A percentile compares a stretch with the other conserved stretches of the same genome.
Evolutionary conservation across 1,139 yeast genomes (phyloP).

Genomic region (Nakaseomyces kungkrabaensis): DNA sequence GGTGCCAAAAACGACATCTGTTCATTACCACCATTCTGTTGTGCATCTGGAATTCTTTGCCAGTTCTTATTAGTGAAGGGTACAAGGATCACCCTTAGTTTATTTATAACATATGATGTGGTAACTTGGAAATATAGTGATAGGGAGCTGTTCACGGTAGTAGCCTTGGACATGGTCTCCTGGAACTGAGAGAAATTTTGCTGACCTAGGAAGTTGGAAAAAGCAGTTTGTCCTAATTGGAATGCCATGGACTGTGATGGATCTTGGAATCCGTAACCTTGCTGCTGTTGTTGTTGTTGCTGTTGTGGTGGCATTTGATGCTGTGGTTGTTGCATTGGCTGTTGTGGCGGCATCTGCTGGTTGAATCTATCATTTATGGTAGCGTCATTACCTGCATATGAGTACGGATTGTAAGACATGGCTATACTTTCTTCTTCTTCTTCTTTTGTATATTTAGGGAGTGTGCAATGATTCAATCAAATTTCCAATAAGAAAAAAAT

Average conservation of each 20-base stretch:
- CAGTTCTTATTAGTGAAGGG: slow-evolving; percentile 83
- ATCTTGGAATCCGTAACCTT: slow-evolving; percentile 41
- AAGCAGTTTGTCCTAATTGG: slow-evolving; percentile 79
- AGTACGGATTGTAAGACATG: slow-evolving; percentile 36
- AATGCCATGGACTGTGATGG: slow-evolving; percentile 81
- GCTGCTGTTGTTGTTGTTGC: slow-evolving; percentile 6
- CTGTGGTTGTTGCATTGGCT: slow-evolving; percentile 21
- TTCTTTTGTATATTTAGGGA: too few relatives aligned
- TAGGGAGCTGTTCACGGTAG: slow-evolving; percentile 18
- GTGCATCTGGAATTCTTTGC: slow-evolving; percentile 47
- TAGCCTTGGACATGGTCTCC: slow-evolving; percentile 25
- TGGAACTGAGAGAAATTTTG: slow-evolving; percentile 27
- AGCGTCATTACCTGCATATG: slow-evolving; percentile 14
- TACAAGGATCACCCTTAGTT: slow-evolving; percentile 62
- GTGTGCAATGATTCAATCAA: not conserved
- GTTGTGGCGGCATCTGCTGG: not conserved
- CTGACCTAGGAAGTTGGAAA: slow-evolving; percentile 35
- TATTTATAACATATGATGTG: slow-evolving; percentile 71
- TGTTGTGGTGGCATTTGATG: slow-evolving; percentile 3
- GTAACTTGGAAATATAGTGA: slow-evolving; percentile 83
- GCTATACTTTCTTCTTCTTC: too few relatives aligned
- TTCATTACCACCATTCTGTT: slow-evolving; percentile 5
- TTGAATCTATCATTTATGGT: slow-evolving; percentile 15
- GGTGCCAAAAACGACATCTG: slow-evolving; percentile 23
- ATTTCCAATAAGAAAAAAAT: not conserved